Evolutionary conservation across 2,329 filamentous ascomycete genomes (phyloP).

Genomic region (Mariannaea sp.): DNA sequence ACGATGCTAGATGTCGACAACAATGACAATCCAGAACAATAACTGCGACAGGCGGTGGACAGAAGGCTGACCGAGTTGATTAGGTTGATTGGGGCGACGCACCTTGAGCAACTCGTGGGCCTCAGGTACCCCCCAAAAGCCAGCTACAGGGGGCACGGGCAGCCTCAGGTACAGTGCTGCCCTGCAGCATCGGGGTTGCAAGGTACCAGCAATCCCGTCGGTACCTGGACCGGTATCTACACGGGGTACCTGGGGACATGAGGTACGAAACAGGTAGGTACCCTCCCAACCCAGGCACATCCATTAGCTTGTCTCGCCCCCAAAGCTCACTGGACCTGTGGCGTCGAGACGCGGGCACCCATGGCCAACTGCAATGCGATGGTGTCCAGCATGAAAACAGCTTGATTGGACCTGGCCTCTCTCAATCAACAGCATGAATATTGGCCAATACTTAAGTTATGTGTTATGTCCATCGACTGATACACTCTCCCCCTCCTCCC

Average conservation of each 20-base stretch:
- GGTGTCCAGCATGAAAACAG: background rate
- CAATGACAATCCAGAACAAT: constrained; percentile 4
- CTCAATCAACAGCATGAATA: background rate
- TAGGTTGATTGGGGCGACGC: constrained; percentile 34
- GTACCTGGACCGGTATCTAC: no score
- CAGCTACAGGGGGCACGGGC: no score
- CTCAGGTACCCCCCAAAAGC: no score
- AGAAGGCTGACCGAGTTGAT: constrained; percentile 31
- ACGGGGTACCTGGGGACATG: no score
- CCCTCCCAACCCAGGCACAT: background rate
- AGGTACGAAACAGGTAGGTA: no score
- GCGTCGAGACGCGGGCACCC: no score
- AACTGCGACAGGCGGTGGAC: constrained; percentile 27
- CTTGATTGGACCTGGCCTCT: constrained; percentile 8
- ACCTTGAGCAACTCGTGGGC: constrained; percentile 22
- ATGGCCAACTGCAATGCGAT: constrained; percentile 11
- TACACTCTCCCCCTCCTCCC: no score
- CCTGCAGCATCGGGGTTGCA: no score
- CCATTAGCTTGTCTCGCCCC: constrained; percentile 20
- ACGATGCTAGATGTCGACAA: constrained; percentile 21
- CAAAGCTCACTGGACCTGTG: background rate
- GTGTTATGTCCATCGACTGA: background rate
- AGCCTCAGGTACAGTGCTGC: no score
- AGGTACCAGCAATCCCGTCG: no score
- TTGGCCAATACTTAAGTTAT: no score